Base-by-base conservation (phyloP, 495 filamentous ascomycete genomes). In the Penicillium pancosmium region DNA sequence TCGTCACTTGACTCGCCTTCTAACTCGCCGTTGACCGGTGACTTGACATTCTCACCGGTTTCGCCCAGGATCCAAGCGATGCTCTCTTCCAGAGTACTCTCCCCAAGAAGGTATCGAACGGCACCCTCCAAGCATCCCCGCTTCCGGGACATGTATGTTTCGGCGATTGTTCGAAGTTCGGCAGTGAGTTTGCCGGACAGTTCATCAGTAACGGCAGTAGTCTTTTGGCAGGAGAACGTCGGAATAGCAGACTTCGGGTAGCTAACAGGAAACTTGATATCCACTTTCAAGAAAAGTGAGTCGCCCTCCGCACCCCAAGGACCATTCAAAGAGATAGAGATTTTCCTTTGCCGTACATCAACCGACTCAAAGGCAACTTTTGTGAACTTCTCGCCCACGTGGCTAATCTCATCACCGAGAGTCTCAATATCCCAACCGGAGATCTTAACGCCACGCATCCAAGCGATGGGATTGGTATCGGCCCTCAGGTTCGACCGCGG, bases 361-460 rank as follows among this genome's bases (percentile, higher is more conserved):
- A 96, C 89, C n/a, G 88, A 84, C 41, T 97, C 92, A 73, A 93
- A 95, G 50, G 77, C 84, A 38, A 97, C 90, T 68, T 95, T 96
- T 8, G 84, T 86, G 61, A 93, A 90, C 60, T 88, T 91, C 33
- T 86, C 85, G 53, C 88, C 90, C 27, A 96, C 91, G 19, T 90
- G 84, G 18, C 91, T 85, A 46, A 97, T 91, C 69, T 97, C 93
- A 60, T 95, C 92, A 50, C 91, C 90, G 25, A 96, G 77, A 12
- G 87, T 88, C 72, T 96, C 91, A 4, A 85, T 80, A 61, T 90
- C 91, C 90, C 91, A 93, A 36, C 84, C 76, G 7, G 73, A 76
- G 59, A 97, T 92, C 59, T 91, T 94, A 41, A 97, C 91, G 33
- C 92, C 91, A 57, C 86, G 91, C 90, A 97, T 96, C 93, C 93